Evolutionary conservation across 2,329 filamentous ascomycete genomes (phyloP), one percentile per base, ranked within the genome.

Genomic region (Beauveria australis): DNA sequence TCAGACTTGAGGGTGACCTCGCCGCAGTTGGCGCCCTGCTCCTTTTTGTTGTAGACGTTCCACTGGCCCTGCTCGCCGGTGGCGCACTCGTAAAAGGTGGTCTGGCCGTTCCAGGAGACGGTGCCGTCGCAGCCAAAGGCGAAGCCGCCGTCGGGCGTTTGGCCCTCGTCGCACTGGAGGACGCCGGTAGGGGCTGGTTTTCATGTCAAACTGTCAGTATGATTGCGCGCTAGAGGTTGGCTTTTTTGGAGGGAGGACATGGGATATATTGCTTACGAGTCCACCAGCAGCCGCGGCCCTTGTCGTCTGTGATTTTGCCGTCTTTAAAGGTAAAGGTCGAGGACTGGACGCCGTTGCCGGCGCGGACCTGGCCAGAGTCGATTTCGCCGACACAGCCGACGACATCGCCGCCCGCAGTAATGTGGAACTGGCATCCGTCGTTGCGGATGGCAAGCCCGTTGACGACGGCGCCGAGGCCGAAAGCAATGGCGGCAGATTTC

Each of bases 221-320:
- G 18, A 37, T 10, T 44, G 41, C 19, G 8, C 10, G 41, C 22
- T 28, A 5, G 10, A 12, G 22, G 30, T 16, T 52, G 37, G 28
- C 7, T 28, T 44, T 49, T 37, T 41, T 4, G 47, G 43, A 28
- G 26, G 12, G 44, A 12, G 51, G 26, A 22, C 7, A 60, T 62
- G 24, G 12, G 22, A 22, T 22, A 22, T 22, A n/a, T 22, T 3
- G 74, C 76, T 70, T 71, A 83, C 80, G 76, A 64, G 85, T 88
- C 67, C 87, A 74, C 71, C 86, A 85, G 67, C 86, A 89, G 22
- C 85, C 84, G 61, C 82, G 77, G 49, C 80, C 80, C 53, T 76
- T 75, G 53, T 73, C 70, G 68, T 88, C 86, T 19, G 75, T 81
- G 63, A 89, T 78, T 24, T 81, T 79, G 56, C 77, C 77, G 18